Evolutionary conservation across 2,329 filamentous ascomycete species (phyloP).

Genomic region (Fusarium sublunatum): DNA sequence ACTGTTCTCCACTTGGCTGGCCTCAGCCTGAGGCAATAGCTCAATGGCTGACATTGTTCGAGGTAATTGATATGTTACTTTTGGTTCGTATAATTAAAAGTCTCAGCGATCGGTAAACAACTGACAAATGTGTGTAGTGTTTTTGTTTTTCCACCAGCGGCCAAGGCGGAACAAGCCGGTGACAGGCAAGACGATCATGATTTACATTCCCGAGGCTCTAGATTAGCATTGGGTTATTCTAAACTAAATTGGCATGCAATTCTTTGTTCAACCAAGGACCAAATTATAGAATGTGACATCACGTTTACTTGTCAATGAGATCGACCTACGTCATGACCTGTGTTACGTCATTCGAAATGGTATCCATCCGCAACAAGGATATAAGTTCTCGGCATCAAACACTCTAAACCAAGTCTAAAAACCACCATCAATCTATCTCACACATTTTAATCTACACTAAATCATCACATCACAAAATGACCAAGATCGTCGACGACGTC

Average conservation of each 20-base stretch:
- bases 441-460: not conserved
- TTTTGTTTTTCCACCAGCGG: not conserved
- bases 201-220: too few species aligned
- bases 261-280: not conserved
- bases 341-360: slow-evolving; percentile 2
- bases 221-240: too few species aligned
- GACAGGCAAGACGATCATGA: too few species aligned
- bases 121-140: too few species aligned
- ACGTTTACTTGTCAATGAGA: not conserved
- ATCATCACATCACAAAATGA: slow-evolving; percentile 24
- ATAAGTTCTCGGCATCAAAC: slow-evolving; percentile 1
- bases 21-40: not conserved
- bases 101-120: too few species aligned
- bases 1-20: slow-evolving; percentile 15
- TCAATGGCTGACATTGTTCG: fast-evolving
- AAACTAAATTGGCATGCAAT: too few species aligned
- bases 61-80: too few species aligned
- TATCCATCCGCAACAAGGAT: not conserved
- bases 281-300: slow-evolving; percentile 2
- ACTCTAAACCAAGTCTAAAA: not conserved
- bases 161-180: not conserved
- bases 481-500: slow-evolving; percentile 39
- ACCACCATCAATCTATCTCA: not conserved
- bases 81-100: too few species aligned
- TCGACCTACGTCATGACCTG: not conserved